Base-by-base conservation (phyloP, 1,139 yeast genomes). In the Hansenula anomala region DNA sequence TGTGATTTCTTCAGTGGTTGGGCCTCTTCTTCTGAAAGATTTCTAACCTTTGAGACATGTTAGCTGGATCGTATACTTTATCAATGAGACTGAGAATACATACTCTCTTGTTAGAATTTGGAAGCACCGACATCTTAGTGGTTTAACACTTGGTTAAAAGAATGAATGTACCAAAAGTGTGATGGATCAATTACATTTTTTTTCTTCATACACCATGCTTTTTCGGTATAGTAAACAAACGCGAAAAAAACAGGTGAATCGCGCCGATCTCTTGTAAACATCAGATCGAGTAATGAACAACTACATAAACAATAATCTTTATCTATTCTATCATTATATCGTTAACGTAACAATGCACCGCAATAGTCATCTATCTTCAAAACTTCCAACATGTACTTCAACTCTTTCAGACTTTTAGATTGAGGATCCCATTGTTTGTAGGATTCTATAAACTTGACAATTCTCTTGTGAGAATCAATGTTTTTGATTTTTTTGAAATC, bases 401-500 rank as follows among this genome's bases (percentile, higher is more conserved):
- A 43, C 13, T 71, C 77, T 38, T 61, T 63, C 64, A 71, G 61
- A 9, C 42, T 50, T 28, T 59, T 58, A 2, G 55, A 43, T 13
- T 54, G 51, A 1, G 73, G 71, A 15, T 64, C 63, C 78, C 78
- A 73, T 0, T 36, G 23, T 12, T 51, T 48, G 45, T 56, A 72
- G 18, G 59, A 55, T 8, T 30, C 29, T 8, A 51, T 17, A 16
- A 49, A 31, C 2, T 15, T 9, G 6, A 12, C 6, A n/a, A 37
- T 24, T 28, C 66, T 47, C 14, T 44, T 39, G 23, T 49, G 36
- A 34, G 56, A 59, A 9, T 55, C 51, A 12, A 69, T 58, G 47
- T 69, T 62, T 42, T 63, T 63, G 18, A 72, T 70, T 51, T 68
- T 67, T 31, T 73, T 78, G 26, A 72, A 63, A 40, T 70, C 72